phyloP scores from a whole-genome alignment of 495 filamentous ascomycete species.

The Talaromyces thailandensis region DNA sequence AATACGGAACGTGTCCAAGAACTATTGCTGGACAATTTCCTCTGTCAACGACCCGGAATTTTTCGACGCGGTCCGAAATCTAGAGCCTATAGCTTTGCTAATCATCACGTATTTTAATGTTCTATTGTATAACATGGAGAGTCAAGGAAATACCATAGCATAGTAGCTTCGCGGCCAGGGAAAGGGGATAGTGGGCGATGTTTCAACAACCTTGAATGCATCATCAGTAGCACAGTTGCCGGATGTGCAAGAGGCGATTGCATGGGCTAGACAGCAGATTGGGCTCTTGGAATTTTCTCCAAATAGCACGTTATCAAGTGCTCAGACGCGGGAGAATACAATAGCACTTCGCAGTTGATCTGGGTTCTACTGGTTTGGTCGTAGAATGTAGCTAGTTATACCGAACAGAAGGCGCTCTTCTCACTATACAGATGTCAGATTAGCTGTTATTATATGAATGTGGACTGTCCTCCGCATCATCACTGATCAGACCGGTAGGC shows the following conservation, averaged over 20 bases:
- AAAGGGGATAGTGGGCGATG: neutral
- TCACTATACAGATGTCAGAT: too few species aligned
- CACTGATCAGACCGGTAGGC: too few species aligned
- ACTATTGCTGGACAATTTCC: constrained; percentile 2
- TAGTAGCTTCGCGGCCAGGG: neutral
- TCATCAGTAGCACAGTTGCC: neutral
- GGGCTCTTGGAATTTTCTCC: neutral
- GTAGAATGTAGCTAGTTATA: too few species aligned
- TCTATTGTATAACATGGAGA: neutral
- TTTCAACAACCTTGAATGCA: neutral
- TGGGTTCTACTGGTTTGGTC: neutral
- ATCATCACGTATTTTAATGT: neutral
- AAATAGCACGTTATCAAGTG: neutral
- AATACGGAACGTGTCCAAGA: neutral
- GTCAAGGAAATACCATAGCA: neutral
- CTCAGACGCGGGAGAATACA: neutral
- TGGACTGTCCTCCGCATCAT: too few species aligned
- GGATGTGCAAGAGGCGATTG: neutral
- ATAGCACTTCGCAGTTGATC: neutral
- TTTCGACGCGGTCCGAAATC: neutral
- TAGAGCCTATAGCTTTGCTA: constrained; percentile 1
- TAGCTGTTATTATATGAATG: too few species aligned
- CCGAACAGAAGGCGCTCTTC: too few species aligned
- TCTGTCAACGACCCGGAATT: neutral
- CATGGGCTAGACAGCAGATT: neutral